Percentiles rank a stretch among this genome's conserved stretches.
Conservation (phyloP, 495 filamentous ascomycete genomes). For the Achaetomiella virescens region DNA sequence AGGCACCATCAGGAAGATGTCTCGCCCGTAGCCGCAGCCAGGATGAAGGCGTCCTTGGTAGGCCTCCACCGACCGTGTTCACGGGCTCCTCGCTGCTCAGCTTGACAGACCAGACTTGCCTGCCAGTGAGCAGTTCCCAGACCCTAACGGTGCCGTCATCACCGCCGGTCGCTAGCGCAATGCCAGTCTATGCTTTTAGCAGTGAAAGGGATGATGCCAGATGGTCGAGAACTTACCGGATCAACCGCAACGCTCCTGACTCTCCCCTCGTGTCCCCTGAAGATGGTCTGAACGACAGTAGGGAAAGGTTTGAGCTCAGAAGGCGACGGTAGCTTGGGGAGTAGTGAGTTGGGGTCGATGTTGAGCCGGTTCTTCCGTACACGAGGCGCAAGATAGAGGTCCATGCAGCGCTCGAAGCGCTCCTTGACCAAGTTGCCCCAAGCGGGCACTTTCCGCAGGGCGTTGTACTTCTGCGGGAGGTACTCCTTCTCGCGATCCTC, state of each 20-base stretch:
- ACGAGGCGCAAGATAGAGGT: conserved; percentile 89
- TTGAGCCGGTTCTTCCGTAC: conserved; percentile 90
- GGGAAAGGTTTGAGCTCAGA: conserved; percentile 93
- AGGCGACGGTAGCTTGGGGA: conserved; percentile 91
- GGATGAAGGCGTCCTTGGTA: conserved; percentile 67
- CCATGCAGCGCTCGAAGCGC: conserved; percentile 89
- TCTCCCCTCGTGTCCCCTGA: conserved; percentile 80
- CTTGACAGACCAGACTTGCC: conserved; percentile 79
- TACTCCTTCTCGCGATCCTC: conserved; percentile 90
- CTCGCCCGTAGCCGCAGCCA: conserved; percentile 81
- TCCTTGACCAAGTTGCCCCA: conserved; percentile 89
- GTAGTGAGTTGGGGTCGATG: conserved; percentile 87
- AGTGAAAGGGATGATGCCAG: background rate
- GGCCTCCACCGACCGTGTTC: conserved; percentile 87
- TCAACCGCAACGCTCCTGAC: conserved; percentile 71
- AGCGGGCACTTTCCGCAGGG: conserved; percentile 86
- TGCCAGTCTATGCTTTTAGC: conserved; percentile 19
- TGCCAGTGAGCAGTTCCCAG: conserved; percentile 83
- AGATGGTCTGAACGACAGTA: conserved; percentile 75
- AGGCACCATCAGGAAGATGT: conserved; percentile 77
- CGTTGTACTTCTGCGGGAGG: conserved; percentile 70
- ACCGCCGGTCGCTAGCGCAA: conserved; percentile 67
- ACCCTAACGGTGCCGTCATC: conserved; percentile 90
- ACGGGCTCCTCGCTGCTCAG: conserved; percentile 76
- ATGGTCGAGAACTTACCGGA: conserved; percentile 15